Evolutionary conservation across 495 filamentous ascomycete species (phyloP).

Genomic region (Talaromyces borbonicus): DNA sequence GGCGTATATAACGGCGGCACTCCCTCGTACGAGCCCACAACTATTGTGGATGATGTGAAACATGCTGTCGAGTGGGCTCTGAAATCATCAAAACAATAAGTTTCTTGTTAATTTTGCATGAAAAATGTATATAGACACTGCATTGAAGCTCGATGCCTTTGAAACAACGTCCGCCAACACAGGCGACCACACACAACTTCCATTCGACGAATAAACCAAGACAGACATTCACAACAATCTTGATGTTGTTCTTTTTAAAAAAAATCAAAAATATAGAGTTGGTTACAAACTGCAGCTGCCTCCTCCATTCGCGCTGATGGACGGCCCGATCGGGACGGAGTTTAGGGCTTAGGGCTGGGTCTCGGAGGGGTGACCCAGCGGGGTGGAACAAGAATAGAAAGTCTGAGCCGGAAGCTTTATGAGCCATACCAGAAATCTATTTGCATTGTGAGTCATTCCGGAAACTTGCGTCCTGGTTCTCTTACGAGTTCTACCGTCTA

Average conservation of each 20-base stretch:
- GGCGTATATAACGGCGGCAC: constrained; percentile 64
- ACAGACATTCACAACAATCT: no score
- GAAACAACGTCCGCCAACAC: background rate
- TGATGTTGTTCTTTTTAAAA: no score
- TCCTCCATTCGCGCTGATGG: constrained; percentile 6
- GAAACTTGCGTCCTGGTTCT: no score
- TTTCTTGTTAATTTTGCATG: background rate
- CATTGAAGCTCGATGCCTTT: background rate
- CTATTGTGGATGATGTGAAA: constrained; percentile 57
- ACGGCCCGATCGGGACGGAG: constrained; percentile 17
- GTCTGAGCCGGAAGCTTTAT: constrained; percentile 2
- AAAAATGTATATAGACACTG: background rate
- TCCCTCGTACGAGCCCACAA: constrained; percentile 43
- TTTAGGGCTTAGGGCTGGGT: constrained; percentile 36
- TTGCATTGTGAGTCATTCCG: constrained; percentile 3
- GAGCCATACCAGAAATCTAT: background rate
- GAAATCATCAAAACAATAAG: constrained; percentile 26
- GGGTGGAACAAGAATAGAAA: background rate
- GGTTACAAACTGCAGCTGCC: no score
- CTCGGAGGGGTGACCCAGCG: constrained; percentile 2
- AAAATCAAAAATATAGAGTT: no score
- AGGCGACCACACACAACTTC: no score
- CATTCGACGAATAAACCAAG: no score
- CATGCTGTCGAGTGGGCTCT: constrained; percentile 57
- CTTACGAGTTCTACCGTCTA: no score